These are phyloP conservation scores for Calycina herbarum DNA, from an alignment of 2,329 filamentous ascomycete genomes.

Conservation along the genomic window DNA sequence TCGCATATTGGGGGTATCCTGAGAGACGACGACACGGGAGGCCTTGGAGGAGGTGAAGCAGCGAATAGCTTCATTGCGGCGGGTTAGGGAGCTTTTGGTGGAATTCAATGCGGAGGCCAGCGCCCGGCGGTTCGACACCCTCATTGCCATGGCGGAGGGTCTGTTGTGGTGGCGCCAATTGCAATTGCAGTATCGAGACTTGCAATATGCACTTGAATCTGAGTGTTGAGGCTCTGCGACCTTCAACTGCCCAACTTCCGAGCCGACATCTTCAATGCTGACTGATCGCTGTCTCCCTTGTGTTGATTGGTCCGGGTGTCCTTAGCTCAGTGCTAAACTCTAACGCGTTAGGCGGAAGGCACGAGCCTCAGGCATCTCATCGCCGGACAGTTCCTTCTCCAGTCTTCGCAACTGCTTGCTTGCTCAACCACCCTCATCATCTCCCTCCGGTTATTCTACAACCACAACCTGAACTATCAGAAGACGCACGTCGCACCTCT, in stretches of 20 bases:
- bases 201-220: slow-evolving; percentile 6
- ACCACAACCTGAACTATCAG: background rate
- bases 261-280: slow-evolving; percentile 3
- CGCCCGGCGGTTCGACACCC: slow-evolving; percentile 56
- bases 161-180: slow-evolving; percentile 39
- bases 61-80: slow-evolving; percentile 30
- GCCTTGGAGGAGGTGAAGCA: slow-evolving; percentile 43
- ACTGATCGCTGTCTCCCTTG: background rate
- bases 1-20: slow-evolving; percentile 63
- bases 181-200: slow-evolving; percentile 22
- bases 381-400: background rate
- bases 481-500: background rate
- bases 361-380: background rate
- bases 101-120: slow-evolving; percentile 57
- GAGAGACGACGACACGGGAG: slow-evolving; percentile 49
- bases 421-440: background rate
- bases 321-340: background rate
- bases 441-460: background rate
- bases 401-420: background rate
- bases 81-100: slow-evolving; percentile 41
- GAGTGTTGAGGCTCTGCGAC: slow-evolving; percentile 6
- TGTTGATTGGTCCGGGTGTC: slow-evolving; percentile 1
- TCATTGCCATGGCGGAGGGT: slow-evolving; percentile 57
- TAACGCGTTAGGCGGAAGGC: background rate
- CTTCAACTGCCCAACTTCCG: background rate